A percentile compares a stretch with the other conserved stretches of the same genome.
Conservation (phyloP, 2,329 filamentous ascomycete genomes). For the Phaeosphaeriaceae sp. region DNA sequence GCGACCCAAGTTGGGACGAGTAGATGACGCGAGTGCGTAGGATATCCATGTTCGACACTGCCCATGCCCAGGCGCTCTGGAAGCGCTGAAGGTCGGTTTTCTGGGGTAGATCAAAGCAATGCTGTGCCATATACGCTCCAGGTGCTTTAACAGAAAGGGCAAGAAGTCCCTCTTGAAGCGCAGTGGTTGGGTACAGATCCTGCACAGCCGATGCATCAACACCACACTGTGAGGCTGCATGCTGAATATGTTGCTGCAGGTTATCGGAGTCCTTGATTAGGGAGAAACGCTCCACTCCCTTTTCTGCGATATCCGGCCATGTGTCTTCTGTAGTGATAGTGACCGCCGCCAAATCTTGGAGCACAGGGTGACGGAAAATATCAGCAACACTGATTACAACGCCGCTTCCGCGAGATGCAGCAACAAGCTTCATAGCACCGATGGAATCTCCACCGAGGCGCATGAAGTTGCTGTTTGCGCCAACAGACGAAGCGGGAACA, state of each 20-base stretch:
- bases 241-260: neutral
- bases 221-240: constrained; percentile 11
- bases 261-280: constrained; percentile 1
- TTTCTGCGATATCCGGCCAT: constrained; percentile 14
- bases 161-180: constrained; percentile 22
- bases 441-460: constrained; percentile 17
- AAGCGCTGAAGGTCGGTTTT: constrained; percentile 30
- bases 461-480: constrained; percentile 17
- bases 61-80: constrained; percentile 50
- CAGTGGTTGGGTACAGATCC: constrained; percentile 21
- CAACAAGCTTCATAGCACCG: constrained; percentile 14
- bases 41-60: constrained; percentile 50
- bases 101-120: constrained; percentile 38
- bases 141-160: constrained; percentile 11
- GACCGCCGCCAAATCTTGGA: constrained; percentile 59
- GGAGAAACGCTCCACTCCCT: constrained; percentile 10
- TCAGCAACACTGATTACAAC: constrained; percentile 42
- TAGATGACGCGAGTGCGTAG: constrained; percentile 48
- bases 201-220: constrained; percentile 9
- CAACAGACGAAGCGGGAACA: constrained; percentile 7
- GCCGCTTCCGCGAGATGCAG: constrained; percentile 4
- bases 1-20: neutral
- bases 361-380: constrained; percentile 47
- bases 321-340: constrained; percentile 45
- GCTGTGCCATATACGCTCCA: constrained; percentile 29